Base-by-base conservation (phyloP, 495 filamentous ascomycete species). In the Aspergillus baeticus region DNA sequence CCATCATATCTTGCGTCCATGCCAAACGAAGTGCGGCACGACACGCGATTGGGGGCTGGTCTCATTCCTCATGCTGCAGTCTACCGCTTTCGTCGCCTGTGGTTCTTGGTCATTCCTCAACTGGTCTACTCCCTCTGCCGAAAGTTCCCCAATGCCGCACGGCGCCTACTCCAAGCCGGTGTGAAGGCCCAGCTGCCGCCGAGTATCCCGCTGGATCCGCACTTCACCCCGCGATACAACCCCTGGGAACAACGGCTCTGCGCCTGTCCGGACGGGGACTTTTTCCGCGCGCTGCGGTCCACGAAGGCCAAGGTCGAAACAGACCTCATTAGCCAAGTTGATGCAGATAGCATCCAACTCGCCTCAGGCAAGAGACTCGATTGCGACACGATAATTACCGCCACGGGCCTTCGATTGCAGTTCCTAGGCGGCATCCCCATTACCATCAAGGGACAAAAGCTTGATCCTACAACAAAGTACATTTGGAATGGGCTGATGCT, bases 241-340 rank as follows among this genome's bases (percentile, higher is more conserved):
- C 84, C 84, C 4, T 89, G 84, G 75, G 76, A 89, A 26, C 86
- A 91, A 58, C 77, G 87, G 0, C 64, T 91, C 0, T 90, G 88
- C 58, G 66, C 87, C 43, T 82, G 78, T 29, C 88, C 88, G 0
- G 81, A 86, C 57, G 85, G 79, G 0, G 88, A 91, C 68, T 90
- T 91, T 67, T 91, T 82, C 75, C 63, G 76, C 26, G 68, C 78
- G 4, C 70, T 92, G 1, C 76, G 75, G 14, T 62, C 62, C 0
- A 79, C 82, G n/a, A 83, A 84, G 53, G 77, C 78, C 2, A 70
- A 78, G 33, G 71, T 92, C n/a, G 78, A 82, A 4, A 92, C 88
- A 0, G 87, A 81, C 20, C 74, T 66, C 13, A 88, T 92, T 66
- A 72, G 80, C n/a, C 77, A 72, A 0, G 81, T 92, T 7, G 83